Conservation (phyloP, 140 eudicot species). For the Ambrosia hybrid region DNA sequence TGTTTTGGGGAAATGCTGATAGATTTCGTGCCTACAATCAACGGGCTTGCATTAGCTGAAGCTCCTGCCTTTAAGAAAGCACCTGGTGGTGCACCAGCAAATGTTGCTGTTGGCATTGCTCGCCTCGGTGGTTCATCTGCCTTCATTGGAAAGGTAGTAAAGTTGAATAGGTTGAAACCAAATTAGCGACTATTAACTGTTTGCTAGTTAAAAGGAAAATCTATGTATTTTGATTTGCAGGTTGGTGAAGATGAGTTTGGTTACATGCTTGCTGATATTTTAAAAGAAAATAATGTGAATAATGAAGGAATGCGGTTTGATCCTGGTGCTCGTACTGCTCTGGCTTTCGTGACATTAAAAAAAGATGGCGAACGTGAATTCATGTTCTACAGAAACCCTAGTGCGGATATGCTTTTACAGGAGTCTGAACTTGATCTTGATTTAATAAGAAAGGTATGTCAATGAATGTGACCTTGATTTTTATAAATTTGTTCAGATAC, state of each 20-base stretch:
- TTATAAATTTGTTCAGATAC: neutral
- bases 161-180: neutral
- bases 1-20: constrained; percentile 98
- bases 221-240: constrained; percentile 35
- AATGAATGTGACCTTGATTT: neutral
- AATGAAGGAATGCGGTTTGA: constrained; percentile 94
- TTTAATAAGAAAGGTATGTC: constrained; percentile 69
- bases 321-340: constrained; percentile 97
- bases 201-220: neutral
- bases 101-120: constrained; percentile 96
- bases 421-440: constrained; percentile 82
- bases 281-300: constrained; percentile 87
- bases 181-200: neutral
- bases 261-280: constrained; percentile 94
- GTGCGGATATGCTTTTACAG: constrained; percentile 92
- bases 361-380: constrained; percentile 95
- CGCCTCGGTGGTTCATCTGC: constrained; percentile 97
- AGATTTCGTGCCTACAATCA: constrained; percentile 91
- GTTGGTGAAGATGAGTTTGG: constrained; percentile 99
- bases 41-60: constrained; percentile 89
- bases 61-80: constrained; percentile 97
- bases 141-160: constrained; percentile 89
- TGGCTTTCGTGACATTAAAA: constrained; percentile 84
- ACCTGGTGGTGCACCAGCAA: constrained; percentile 99
- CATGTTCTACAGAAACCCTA: constrained; percentile 96